Evolutionary conservation across 2,329 filamentous ascomycete species (phyloP).

Genomic region (Epichloe coenophiala): DNA sequence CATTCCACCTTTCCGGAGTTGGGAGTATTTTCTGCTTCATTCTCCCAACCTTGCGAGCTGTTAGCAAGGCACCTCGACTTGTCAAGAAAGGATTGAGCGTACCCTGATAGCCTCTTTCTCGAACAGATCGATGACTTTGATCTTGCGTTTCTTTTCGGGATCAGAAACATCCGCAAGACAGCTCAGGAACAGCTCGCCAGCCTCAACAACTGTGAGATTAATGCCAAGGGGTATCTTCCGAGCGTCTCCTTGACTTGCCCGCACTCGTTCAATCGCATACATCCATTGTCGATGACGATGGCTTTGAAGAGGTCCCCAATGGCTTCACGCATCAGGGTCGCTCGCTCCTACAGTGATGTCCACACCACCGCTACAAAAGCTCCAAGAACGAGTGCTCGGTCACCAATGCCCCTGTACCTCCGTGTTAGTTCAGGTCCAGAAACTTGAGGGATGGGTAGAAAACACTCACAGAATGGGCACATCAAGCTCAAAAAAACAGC

Average conservation of each 20-base stretch:
- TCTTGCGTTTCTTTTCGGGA: constrained; percentile 78
- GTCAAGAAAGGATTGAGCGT: too few relatives aligned
- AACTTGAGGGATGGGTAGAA: background rate
- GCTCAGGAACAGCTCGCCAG: too few relatives aligned
- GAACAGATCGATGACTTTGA: constrained; percentile 48
- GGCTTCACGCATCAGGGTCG: too few relatives aligned
- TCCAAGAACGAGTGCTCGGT: constrained; percentile 62
- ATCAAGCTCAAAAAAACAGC: constrained; percentile 27
- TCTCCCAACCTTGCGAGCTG: constrained; percentile 40
- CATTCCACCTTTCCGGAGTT: constrained; percentile 67
- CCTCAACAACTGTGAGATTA: too few relatives aligned
- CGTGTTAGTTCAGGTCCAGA: background rate
- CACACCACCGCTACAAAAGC: too few relatives aligned
- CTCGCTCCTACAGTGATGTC: too few relatives aligned
- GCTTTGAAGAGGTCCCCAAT: too few relatives aligned
- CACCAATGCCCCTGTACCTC: constrained; percentile 38
- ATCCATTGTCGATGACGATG: too few relatives aligned
- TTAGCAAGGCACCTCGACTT: too few relatives aligned
- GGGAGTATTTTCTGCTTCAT: constrained; percentile 49
- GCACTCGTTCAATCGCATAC: too few relatives aligned
- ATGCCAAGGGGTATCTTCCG: too few relatives aligned
- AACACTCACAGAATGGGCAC: constrained; percentile 10
- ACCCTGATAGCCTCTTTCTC: constrained; percentile 50
- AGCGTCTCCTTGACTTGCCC: too few relatives aligned
- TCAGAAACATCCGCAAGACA: constrained; percentile 23